phyloP scores from a whole-genome alignment of 495 filamentous ascomycete genomes.

The Hypoxylon rickii region DNA sequence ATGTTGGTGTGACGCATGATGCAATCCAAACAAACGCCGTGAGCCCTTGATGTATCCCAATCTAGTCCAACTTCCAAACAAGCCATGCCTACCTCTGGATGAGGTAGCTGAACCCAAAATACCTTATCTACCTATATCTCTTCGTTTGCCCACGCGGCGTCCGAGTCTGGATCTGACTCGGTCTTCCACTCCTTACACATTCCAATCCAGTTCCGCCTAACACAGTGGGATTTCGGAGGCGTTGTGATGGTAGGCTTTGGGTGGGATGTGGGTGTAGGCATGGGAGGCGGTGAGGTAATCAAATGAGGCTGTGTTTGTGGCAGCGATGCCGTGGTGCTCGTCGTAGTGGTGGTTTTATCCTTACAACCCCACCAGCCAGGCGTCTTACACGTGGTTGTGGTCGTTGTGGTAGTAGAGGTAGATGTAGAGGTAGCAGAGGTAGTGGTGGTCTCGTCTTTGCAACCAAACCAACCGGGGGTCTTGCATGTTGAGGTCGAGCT shows the following conservation, averaged over 20 bases:
- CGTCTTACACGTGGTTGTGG: constrained; percentile 60
- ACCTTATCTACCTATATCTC: constrained; percentile 31
- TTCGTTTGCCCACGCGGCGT: constrained; percentile 25
- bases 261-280: constrained; percentile 30
- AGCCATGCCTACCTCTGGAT: constrained; percentile 1
- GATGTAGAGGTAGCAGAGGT: constrained; percentile 36
- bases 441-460: constrained; percentile 61
- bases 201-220: constrained; percentile 47
- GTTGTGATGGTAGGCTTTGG: constrained; percentile 24
- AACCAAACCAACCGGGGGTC: constrained; percentile 72
- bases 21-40: constrained; percentile 18
- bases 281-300: constrained; percentile 44
- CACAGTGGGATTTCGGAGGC: constrained; percentile 38
- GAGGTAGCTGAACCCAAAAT: neutral
- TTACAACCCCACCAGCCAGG: constrained; percentile 67
- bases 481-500: constrained; percentile 56
- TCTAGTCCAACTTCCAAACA: constrained; percentile 27
- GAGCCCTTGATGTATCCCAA: constrained; percentile 21
- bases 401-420: constrained; percentile 44
- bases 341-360: constrained; percentile 48
- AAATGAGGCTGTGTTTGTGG: constrained; percentile 35
- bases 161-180: neutral
- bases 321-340: constrained; percentile 30
- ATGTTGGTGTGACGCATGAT: constrained; percentile 5
- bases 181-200: constrained; percentile 47